Evolutionary conservation across 2,329 filamentous ascomycete species (phyloP), one percentile per base, ranked within the genome.

Genomic region (Fusarium nanum): DNA sequence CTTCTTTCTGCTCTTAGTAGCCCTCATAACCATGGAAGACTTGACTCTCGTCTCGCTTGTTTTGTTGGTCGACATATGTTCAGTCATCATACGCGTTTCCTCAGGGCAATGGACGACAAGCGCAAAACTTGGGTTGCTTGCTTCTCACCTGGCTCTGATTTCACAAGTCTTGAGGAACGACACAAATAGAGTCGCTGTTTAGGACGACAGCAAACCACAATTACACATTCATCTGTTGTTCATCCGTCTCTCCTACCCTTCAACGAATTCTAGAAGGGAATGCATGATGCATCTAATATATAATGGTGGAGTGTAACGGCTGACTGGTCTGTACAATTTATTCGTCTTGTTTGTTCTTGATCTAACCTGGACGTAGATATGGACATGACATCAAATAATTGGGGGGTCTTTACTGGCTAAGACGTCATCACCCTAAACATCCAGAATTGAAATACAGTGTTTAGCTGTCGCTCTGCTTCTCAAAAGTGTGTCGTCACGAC

Each of bases 201-300:
- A 52, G 13, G 20, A 27, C 7, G 6, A 2, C 12, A 4, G 3
- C 1, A 9, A 23, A 7, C 20, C 16, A 23, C 20, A 10, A 12
- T 32, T 16, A 12, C 13, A 18, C 11, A 2, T 5, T 4, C 3
- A 25, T 4, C 2, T 14, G 6, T 5, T 4, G 18, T n/a, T n/a
- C 5, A 6, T 4, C 6, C 5, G 6, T 5, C 8, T 34, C n/a
- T 32, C 30, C 14, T 2, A n/a, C 18, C 10, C 1, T 37, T 37
- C 18, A 37, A 37, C 18, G 6, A n/a, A 37, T 3, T 12, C 18
- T n/a, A 10, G 34, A 6, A 37, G 18, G 0, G 32, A 3, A 10
- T 18, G 3, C 7, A 34, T 18, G 16, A 18, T 11, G 18, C 10
- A 7, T 7, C 10, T 37, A 11, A 6, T n/a, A 37, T n/a, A 3